These are phyloP conservation scores for Penicillium diatomitis DNA, from an alignment of 495 filamentous ascomycete species.

Conservation along the genomic window DNA sequence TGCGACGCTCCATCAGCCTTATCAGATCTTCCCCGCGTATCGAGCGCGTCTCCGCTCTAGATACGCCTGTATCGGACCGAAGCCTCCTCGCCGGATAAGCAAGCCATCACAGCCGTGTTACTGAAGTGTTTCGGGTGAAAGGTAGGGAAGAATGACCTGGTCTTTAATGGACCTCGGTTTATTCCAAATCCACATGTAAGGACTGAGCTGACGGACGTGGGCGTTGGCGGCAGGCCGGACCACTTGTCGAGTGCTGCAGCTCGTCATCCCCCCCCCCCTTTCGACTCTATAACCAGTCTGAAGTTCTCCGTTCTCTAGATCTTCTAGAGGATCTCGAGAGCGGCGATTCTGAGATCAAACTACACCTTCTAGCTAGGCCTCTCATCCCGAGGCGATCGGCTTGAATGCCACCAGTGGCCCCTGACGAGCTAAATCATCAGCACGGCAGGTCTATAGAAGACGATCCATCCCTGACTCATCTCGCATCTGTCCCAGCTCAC, in stretches of 20 bases:
- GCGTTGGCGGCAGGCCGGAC: neutral
- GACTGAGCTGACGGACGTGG: too few relatives aligned
- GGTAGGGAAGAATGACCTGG: too few relatives aligned
- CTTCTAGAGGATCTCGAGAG: constrained; percentile 26
- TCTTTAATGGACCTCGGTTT: too few relatives aligned
- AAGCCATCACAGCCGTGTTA: neutral
- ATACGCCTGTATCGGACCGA: constrained; percentile 6
- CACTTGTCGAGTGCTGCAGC: constrained; percentile 6
- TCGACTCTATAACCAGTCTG: constrained; percentile 1
- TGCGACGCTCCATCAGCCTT: constrained; percentile 14
- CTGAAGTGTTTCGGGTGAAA: too few relatives aligned
- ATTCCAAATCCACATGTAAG: too few relatives aligned
- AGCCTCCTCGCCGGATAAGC: neutral
- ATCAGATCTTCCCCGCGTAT: constrained; percentile 24
- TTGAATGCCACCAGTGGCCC: constrained; percentile 41
- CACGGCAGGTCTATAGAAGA: constrained; percentile 34
- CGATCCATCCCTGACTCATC: constrained; percentile 21
- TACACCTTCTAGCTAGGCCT: constrained; percentile 11
- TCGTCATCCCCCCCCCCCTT: neutral
- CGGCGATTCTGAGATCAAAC: constrained; percentile 12
- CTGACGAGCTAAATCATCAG: constrained; percentile 38
- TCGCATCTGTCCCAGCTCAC: constrained; percentile 20
- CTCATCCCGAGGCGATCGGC: constrained; percentile 23
- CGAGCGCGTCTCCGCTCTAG: constrained; percentile 19
- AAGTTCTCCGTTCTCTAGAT: constrained; percentile 30